phyloP scores from a whole-genome alignment of 352 stramenopile species.

The Pythium insidiosum region DNA sequence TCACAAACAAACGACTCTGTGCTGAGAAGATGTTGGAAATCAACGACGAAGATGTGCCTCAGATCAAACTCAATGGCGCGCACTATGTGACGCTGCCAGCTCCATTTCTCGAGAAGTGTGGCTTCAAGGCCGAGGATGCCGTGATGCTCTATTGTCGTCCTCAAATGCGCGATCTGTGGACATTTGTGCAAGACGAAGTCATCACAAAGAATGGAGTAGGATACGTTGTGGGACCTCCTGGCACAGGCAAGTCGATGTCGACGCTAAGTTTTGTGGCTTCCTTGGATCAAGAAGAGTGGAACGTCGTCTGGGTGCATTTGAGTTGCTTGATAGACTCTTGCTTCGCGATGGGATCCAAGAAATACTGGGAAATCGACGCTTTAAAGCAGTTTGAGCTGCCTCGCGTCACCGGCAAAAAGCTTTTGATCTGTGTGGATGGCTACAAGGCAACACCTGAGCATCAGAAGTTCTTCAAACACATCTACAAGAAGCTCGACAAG shows the following conservation, averaged over 20 bases:
- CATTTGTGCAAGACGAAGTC: conserved; percentile 2
- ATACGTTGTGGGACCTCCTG: conserved; percentile 11
- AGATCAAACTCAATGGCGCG: too few species aligned
- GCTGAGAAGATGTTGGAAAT: too few species aligned
- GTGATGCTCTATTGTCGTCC: neutral
- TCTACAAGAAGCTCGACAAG: neutral
- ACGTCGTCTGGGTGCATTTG: conserved; percentile 17
- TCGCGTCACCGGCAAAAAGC: neutral
- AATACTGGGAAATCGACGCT: neutral
- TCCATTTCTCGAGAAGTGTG: too few species aligned
- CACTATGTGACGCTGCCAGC: too few species aligned
- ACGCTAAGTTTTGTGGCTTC: conserved; percentile 10
- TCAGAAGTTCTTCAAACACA: neutral
- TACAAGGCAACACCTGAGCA: neutral
- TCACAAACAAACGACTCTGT: neutral
- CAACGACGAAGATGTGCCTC: too few species aligned
- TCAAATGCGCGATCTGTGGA: neutral
- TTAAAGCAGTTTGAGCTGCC: neutral
- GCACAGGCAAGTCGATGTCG: too few species aligned
- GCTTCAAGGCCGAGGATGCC: too few species aligned
- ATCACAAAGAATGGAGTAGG: conserved; percentile 5
- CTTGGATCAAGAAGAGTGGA: conserved; percentile 14
- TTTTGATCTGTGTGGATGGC: neutral
- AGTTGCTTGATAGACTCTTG: neutral
- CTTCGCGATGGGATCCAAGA: neutral